phyloP scores from a whole-genome alignment of 2,329 filamentous ascomycete species.

The Neonectria coccinea region DNA sequence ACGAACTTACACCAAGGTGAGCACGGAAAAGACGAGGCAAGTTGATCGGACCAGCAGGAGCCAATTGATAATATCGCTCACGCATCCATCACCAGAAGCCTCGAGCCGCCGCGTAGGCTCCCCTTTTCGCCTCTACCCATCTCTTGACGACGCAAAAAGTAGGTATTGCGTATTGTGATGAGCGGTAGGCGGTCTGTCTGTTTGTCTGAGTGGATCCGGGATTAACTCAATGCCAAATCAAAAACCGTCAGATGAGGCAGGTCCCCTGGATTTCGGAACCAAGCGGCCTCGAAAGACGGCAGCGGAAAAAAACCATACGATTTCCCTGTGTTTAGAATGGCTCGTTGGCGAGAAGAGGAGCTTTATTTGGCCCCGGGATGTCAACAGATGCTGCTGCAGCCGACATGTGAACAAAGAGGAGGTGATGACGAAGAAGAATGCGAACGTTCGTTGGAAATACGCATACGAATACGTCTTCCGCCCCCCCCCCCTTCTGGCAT shows the following conservation, averaged over 20 bases:
- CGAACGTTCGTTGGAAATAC: slow-evolving; percentile 11
- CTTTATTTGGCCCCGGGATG: not conserved
- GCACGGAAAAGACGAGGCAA: not conserved
- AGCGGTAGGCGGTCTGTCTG: slow-evolving; percentile 10
- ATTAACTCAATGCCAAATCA: slow-evolving; percentile 12
- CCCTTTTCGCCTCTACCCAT: not conserved
- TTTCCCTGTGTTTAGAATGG: not conserved
- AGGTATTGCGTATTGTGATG: slow-evolving; percentile 6
- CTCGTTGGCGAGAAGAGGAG: not conserved
- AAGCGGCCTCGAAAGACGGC: slow-evolving; percentile 11
- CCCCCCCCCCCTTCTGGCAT: slow-evolving; percentile 7
- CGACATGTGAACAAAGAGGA: slow-evolving; percentile 1
- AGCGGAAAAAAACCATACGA: slow-evolving; percentile 4
- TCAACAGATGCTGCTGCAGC: not conserved
- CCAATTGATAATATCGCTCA: not conserved
- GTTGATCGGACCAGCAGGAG: not conserved
- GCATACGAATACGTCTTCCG: slow-evolving; percentile 27
- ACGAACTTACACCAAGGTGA: not conserved
- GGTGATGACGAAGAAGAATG: slow-evolving; percentile 20
- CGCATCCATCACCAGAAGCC: not conserved
- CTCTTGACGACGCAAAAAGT: not conserved
- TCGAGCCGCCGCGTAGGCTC: not conserved
- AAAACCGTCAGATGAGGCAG: not conserved
- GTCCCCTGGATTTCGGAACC: slow-evolving; percentile 10
- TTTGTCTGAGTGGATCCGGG: slow-evolving; percentile 5